Conservation (phyloP, 169 alveolate species). For the Cryptosporidium felis region DNA sequence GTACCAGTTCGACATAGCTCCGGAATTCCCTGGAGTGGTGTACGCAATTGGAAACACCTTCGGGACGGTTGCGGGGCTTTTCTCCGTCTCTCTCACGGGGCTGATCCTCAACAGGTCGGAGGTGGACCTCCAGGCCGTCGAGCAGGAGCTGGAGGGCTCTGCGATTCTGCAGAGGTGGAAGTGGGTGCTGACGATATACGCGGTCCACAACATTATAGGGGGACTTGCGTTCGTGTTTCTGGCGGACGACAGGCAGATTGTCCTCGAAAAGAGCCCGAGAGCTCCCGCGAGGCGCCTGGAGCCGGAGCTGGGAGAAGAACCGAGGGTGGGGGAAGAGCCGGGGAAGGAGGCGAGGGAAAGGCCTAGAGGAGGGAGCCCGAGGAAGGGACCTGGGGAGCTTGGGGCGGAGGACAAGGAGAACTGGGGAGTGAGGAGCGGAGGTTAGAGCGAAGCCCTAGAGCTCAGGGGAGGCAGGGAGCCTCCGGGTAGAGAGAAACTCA, state of each 20-base stretch:
- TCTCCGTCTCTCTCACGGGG: slow-evolving; percentile 67
- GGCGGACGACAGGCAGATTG: slow-evolving; percentile 29
- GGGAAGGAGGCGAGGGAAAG: no score
- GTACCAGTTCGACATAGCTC: slow-evolving; percentile 66
- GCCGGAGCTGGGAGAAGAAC: no score
- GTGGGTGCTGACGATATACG: slow-evolving; percentile 30
- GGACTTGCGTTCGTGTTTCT: slow-evolving; percentile 24
- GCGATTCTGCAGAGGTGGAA: slow-evolving; percentile 24
- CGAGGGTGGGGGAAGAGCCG: no score
- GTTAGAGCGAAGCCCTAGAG: no score
- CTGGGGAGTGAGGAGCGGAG: no score
- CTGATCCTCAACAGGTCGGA: slow-evolving; percentile 34
- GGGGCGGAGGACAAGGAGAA: no score
- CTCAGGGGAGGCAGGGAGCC: no score
- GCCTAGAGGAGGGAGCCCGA: no score
- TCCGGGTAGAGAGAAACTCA: no score
- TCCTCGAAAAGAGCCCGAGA: no score
- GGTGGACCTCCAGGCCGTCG: neutral
- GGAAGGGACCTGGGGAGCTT: no score
- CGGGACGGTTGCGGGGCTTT: slow-evolving; percentile 61
- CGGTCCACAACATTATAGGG: slow-evolving; percentile 59
- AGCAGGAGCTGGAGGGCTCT: neutral
- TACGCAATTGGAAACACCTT: slow-evolving; percentile 64
- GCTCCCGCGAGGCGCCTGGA: no score
- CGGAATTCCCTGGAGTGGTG: slow-evolving; percentile 50